Evolutionary conservation across 2,329 filamentous ascomycete species (phyloP).

Genomic region (Neonectria neomacrospora): DNA sequence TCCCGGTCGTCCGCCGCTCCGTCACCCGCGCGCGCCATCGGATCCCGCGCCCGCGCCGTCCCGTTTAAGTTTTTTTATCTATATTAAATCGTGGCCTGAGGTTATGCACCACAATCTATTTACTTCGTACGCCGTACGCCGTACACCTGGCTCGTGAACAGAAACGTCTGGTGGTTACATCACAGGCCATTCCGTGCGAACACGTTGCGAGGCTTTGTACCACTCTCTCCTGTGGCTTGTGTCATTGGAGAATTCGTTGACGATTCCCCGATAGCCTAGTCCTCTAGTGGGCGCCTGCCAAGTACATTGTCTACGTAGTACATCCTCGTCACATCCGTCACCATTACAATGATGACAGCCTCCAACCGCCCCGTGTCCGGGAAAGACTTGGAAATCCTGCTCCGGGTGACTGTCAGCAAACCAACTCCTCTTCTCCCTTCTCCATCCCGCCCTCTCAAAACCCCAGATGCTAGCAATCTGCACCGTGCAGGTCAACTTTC

Average conservation of each 20-base stretch:
- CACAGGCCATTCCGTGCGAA: background rate
- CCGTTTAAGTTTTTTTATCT: background rate
- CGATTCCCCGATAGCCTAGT: background rate
- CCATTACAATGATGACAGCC: background rate
- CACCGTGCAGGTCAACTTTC: background rate
- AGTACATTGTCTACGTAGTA: too few species aligned
- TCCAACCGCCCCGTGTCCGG: background rate
- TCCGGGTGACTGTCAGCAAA: background rate
- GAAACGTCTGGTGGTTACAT: slow-evolving; percentile 11
- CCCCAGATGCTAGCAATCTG: background rate
- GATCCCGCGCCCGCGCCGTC: background rate
- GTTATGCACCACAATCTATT: background rate
- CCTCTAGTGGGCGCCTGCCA: background rate
- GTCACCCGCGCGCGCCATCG: slow-evolving; percentile 7
- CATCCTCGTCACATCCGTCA: background rate
- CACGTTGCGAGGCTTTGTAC: slow-evolving; percentile 6
- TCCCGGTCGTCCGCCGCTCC: slow-evolving; percentile 14
- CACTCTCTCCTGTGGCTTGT: slow-evolving; percentile 1
- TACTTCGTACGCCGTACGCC: too few species aligned
- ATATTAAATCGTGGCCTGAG: slow-evolving; percentile 1
- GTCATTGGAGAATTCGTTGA: slow-evolving; percentile 14
- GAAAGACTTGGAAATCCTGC: background rate
- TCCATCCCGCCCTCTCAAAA: too few species aligned
- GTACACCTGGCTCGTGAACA: background rate
- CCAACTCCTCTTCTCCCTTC: background rate